Evolutionary conservation across 306 rosid species (phyloP), one percentile per base, ranked within the genome.

Genomic region (Argentina anserina): DNA sequence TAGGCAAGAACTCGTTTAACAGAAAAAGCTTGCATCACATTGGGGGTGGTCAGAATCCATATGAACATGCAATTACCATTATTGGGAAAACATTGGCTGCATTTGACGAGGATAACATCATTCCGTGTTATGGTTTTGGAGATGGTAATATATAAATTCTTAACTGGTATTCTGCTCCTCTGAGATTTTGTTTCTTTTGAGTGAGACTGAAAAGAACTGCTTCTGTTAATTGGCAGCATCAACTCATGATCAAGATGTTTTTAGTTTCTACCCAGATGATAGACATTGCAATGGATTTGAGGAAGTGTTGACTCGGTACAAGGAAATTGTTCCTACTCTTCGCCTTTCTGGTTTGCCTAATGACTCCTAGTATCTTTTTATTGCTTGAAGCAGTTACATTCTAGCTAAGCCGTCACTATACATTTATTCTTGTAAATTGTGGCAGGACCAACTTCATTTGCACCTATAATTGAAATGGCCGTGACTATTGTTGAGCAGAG

Each of bases 41-140:
- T 61, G 97, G 98, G 63, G 83, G 75, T 55, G 78, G 28, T 61
- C 86, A 65, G 42, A 93, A 93, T 80, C 98, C 98, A n/a, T 93
- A 93, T 69, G 92, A 93, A 77, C 97, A 86, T 65, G 97, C 98
- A 60, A 90, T 93, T 82, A 83, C 98, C 76, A 90, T 93, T 53
- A 84, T 93, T 81, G 98, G 98, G 62, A 93, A 89, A 77, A 93
- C 98, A 56, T 66, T 93, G 85, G 88, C 96, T 28, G 86, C 84
- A 42, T 93, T 93, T 56, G 98, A 93, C 43, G 98, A 93, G 78
- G 98, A 93, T 81, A 93, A 90, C 82, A 74, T 89, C 78, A 93
- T 93, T 79, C 98, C 98, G 69, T 93, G 98, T 84, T 90, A 80
- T 75, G 98, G 98, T 74, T 93, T 93, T 81, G 98, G 98, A 39